phyloP scores from a whole-genome alignment of 257 asterid species.

The Leonotis leonurus region DNA sequence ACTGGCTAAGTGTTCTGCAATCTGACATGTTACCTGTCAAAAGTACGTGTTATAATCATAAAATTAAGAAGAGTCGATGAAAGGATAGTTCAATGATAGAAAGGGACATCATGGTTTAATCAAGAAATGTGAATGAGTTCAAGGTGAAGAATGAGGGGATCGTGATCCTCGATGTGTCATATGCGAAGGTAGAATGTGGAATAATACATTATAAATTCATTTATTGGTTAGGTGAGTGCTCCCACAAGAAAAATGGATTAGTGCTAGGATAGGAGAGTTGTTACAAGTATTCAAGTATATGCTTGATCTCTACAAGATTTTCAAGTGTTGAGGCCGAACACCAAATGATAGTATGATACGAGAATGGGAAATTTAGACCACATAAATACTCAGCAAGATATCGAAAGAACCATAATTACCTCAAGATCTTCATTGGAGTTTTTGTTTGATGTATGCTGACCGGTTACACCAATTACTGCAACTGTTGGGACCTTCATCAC shows the following conservation, averaged over 20 bases:
- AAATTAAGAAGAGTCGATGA: background rate
- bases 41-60: slow-evolving; percentile 5
- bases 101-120: background rate
- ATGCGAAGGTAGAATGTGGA: too few species aligned
- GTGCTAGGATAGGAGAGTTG: background rate
- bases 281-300: background rate
- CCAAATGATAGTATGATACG: too few species aligned
- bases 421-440: slow-evolving; percentile 39
- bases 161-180: background rate
- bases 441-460: slow-evolving; percentile 24
- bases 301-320: background rate
- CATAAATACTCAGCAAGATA: background rate
- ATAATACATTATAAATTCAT: too few species aligned
- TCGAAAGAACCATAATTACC: slow-evolving; percentile 36
- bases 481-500: slow-evolving; percentile 54
- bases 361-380: background rate
- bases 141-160: background rate
- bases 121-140: background rate
- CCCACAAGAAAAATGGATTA: background rate
- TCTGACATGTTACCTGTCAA: slow-evolving; percentile 47
- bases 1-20: slow-evolving; percentile 61
- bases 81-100: background rate
- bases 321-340: background rate
- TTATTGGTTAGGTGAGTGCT: too few species aligned
- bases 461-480: slow-evolving; percentile 47